phyloP scores from a whole-genome alignment of 257 asterid species.

The Solanum habrochaites region DNA sequence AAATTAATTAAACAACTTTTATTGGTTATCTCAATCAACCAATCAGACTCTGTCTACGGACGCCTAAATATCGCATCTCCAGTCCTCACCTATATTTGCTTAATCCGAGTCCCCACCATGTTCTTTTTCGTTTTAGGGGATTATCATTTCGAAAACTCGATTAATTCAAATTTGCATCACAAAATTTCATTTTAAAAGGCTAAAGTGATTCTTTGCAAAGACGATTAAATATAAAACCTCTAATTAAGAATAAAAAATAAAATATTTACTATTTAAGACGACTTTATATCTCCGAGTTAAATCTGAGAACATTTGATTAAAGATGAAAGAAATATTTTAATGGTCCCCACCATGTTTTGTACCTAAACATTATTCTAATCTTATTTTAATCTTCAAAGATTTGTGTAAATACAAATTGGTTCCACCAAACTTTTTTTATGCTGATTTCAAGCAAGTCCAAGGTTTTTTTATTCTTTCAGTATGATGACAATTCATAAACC shows the following conservation, averaged over 20 bases:
- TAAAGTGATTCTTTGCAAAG: neutral
- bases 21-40: conserved; percentile 21
- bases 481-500: conserved; percentile 8
- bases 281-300: rapidly evolving
- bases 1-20: conserved; percentile 6
- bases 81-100: conserved; percentile 12
- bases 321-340: neutral
- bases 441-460: conserved; percentile 22
- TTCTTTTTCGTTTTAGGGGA: neutral
- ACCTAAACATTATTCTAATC: conserved; percentile 7
- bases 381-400: neutral
- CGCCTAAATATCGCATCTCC: conserved; percentile 14
- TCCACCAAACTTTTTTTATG: conserved; percentile 7
- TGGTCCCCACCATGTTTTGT: conserved; percentile 22
- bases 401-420: neutral
- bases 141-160: neutral
- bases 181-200: neutral
- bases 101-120: conserved; percentile 34
- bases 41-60: conserved; percentile 25
- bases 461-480: neutral
- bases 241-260: neutral
- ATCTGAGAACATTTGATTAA: rapidly evolving
- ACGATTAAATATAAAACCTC: neutral
- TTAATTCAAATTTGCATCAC: neutral
- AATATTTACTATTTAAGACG: neutral